Conservation (phyloP, 306 rosid species). For the Cicer judaicum region DNA sequence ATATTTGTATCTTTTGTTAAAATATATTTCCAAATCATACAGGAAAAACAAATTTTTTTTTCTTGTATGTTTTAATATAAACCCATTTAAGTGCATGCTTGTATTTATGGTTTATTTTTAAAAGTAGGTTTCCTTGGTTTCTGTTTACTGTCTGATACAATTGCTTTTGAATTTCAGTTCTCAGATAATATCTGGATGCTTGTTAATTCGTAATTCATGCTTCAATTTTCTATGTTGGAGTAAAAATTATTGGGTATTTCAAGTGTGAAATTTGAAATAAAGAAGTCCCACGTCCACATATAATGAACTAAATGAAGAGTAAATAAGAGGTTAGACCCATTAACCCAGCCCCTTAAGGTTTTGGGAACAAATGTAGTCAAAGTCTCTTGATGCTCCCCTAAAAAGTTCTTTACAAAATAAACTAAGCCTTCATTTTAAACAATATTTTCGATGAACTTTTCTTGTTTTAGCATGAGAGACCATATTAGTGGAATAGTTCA, state of each 20-base stretch:
- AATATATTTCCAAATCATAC: constrained; percentile 1
- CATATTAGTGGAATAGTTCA: constrained; percentile 23
- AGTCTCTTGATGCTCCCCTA: background rate
- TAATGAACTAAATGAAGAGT: background rate
- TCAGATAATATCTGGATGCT: background rate
- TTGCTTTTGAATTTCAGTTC: constrained; percentile 20
- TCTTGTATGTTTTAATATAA: constrained; percentile 3
- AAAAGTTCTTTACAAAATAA: background rate
- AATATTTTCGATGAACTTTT: background rate
- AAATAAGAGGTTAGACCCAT: background rate
- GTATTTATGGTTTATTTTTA: constrained; percentile 13
- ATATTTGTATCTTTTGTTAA: constrained; percentile 1
- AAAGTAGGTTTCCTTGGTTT: constrained; percentile 13
- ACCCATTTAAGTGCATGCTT: constrained; percentile 24
- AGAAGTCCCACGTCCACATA: background rate
- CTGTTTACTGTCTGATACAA: background rate
- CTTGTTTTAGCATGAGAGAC: background rate
- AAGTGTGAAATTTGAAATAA: background rate
- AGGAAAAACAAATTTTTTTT: background rate
- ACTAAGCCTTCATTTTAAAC: constrained; percentile 20
- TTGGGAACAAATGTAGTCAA: background rate
- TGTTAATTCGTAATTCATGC: constrained; percentile 4
- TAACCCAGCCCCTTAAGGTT: background rate
- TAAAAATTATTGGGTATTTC: background rate
- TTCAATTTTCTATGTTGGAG: background rate